Conservation (phyloP, 192 early-diverging fungal genomes). For the Thamnidium elegans region DNA sequence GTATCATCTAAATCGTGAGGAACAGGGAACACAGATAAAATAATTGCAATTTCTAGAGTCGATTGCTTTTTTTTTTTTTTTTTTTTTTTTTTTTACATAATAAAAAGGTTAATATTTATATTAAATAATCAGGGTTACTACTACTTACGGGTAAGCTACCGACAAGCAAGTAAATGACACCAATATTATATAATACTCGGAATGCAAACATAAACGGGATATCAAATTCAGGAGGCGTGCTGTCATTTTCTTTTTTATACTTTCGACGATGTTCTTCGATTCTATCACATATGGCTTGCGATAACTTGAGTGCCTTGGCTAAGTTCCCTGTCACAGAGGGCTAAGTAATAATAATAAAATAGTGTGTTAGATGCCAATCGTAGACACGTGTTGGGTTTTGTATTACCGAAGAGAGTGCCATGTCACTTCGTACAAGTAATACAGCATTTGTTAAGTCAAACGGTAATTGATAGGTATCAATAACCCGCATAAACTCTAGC, state of each 20-base stretch:
- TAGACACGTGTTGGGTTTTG: neutral
- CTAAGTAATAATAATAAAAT: neutral
- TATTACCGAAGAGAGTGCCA: conserved; percentile 31
- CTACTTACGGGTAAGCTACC: conserved; percentile 32
- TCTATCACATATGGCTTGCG: conserved; percentile 32
- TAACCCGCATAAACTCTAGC: conserved; percentile 13
- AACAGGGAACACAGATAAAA: conserved; percentile 34
- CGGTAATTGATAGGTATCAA: conserved; percentile 29
- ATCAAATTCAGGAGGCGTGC: conserved; percentile 12
- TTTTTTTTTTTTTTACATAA: no score
- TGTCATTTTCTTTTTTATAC: conserved; percentile 17
- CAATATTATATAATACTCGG: conserved; percentile 37
- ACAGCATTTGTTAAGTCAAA: conserved; percentile 35
- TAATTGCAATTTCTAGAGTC: conserved; percentile 35
- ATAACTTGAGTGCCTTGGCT: conserved; percentile 31
- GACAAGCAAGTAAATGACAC: conserved; percentile 35
- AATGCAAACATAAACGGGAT: conserved; percentile 40
- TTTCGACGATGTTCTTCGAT: conserved; percentile 29
- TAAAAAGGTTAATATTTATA: neutral
- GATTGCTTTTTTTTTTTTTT: conserved; percentile 39
- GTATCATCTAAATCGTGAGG: conserved; percentile 21
- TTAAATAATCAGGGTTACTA: neutral
- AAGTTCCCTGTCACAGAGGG: conserved; percentile 32
- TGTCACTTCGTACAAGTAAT: conserved; percentile 28
- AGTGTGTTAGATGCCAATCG: neutral